Evolutionary conservation across 768 basidiomycete species (phyloP).

Genomic region (Solioccasus polychromus): DNA sequence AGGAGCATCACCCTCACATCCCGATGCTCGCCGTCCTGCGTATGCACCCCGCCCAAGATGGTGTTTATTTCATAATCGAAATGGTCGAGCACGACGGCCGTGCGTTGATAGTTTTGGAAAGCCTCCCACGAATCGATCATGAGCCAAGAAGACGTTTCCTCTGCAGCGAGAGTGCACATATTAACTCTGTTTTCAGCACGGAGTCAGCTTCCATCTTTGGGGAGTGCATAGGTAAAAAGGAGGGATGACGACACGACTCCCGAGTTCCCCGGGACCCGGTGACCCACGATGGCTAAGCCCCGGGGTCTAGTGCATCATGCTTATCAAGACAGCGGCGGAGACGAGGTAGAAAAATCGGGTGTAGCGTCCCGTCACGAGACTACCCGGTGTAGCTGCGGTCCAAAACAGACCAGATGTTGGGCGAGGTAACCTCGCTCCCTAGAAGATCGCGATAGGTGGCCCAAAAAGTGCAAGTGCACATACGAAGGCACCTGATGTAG

Average conservation of each 20-base stretch:
- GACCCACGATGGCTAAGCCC: slow-evolving; percentile 8
- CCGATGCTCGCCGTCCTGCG: slow-evolving; percentile 70
- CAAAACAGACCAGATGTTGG: slow-evolving; percentile 7
- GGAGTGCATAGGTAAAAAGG: not conserved
- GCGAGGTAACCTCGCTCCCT: slow-evolving; percentile 12
- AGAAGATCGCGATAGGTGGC: not conserved
- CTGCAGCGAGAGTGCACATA: slow-evolving; percentile 87
- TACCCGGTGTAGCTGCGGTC: slow-evolving; percentile 6
- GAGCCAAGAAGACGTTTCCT: slow-evolving; percentile 89
- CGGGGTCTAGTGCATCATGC: slow-evolving; percentile 6
- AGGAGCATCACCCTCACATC: slow-evolving; percentile 87
- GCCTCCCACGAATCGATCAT: slow-evolving; percentile 99
- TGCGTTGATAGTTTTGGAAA: slow-evolving; percentile 90
- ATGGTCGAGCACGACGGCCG: slow-evolving; percentile 95
- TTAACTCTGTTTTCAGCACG: too few relatives aligned
- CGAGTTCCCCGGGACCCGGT: slow-evolving; percentile 4
- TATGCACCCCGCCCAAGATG: slow-evolving; percentile 72
- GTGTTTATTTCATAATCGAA: slow-evolving; percentile 94
- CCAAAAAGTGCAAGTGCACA: slow-evolving; percentile 4
- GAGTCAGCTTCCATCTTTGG: slow-evolving; percentile 20
- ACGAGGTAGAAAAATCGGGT: slow-evolving; percentile 15
- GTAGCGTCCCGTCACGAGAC: slow-evolving; percentile 6
- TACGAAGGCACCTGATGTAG: not conserved
- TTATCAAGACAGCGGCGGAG: slow-evolving; percentile 9
- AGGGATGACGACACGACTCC: slow-evolving; percentile 8